Conservation (phyloP, 148 eudicot genomes). For the Rhododendron ovatum region DNA sequence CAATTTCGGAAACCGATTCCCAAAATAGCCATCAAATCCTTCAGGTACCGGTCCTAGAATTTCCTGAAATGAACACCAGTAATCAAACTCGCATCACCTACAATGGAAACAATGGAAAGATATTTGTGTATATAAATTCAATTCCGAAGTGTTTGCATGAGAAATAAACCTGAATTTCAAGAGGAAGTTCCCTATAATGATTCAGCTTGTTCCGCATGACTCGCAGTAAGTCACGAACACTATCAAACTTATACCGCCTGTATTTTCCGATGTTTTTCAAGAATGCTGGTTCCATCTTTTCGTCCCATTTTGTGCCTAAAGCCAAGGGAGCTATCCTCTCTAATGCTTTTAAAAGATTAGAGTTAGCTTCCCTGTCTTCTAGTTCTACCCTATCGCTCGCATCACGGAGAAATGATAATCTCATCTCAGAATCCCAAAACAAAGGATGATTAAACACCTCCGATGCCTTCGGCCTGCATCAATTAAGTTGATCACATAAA, state of each 20-base stretch:
- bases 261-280: slow-evolving; percentile 65
- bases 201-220: slow-evolving; percentile 80
- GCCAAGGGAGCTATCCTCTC: slow-evolving; percentile 58
- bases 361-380: slow-evolving; percentile 50
- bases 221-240: slow-evolving; percentile 81
- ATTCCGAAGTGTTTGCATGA: neutral
- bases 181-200: slow-evolving; percentile 81
- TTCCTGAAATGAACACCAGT: slow-evolving; percentile 38
- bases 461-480: slow-evolving; percentile 72
- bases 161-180: slow-evolving; percentile 58
- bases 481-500: neutral
- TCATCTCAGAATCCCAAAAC: slow-evolving; percentile 78
- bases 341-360: slow-evolving; percentile 49
- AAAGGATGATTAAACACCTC: slow-evolving; percentile 81
- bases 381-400: slow-evolving; percentile 90
- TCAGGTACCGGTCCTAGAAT: slow-evolving; percentile 72
- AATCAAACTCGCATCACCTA: slow-evolving; percentile 1
- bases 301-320: slow-evolving; percentile 48
- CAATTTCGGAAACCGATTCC: slow-evolving; percentile 66
- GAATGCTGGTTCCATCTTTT: slow-evolving; percentile 68
- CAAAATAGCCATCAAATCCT: slow-evolving; percentile 77
- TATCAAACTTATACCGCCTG: slow-evolving; percentile 66
- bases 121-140: too few relatives aligned
- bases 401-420: slow-evolving; percentile 83
- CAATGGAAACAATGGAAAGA: neutral